Evolutionary conservation across 1,284 basidiomycete genomes (phyloP), one percentile per base, ranked within the genome.

Genomic region (Ganoderma multipileum): DNA sequence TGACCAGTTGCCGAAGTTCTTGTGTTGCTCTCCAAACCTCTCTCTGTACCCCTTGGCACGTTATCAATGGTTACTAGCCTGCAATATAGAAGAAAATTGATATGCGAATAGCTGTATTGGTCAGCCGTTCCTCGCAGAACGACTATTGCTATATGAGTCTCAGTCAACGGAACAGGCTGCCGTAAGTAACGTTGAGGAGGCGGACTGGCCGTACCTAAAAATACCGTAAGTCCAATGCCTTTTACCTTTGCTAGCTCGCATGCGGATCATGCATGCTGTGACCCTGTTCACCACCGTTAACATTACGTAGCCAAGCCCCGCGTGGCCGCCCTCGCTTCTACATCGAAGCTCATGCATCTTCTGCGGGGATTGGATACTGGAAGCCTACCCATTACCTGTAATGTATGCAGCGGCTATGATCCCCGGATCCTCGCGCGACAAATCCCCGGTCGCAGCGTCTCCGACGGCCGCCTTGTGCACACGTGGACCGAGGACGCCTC

Each of bases 391-490:
- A 26, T 8, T 26, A 1, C 23, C 52, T 28, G 18, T 2, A 41
- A 12, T 41, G 8, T n/a, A n/a, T n/a, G n/a, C n/a, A n/a, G 36
- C 20, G 30, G 8, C 55, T 11, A n/a, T 23, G 16, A 33, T 14
- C n/a, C 11, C 33, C 20, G n/a, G 55, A 23, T 11, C 33, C 0
- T 12, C 20, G 16, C 30, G 38, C 59, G 59, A 66, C 50, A 47
- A 65, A 28, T 44, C 52, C 36, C 65, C 65, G 65, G 59, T 23
- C 30, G 9, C 33, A 14, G 26, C 52, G 61, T 42, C 65, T n/a
- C 41, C 26, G 38, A 61, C 8, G 14, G 16, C n/a, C 30, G n/a
- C 55, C 55, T n/a, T 18, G 55, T 7, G n/a, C 55, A 20, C 59
- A 61, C 64, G 64, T 66, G 64, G 20, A 2, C 47, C 36, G 36